Percentiles rank a stretch among this genome's conserved stretches.
Evolutionary conservation across 805 yeast species (phyloP).

Genomic region (Teunomyces kruisii): DNA sequence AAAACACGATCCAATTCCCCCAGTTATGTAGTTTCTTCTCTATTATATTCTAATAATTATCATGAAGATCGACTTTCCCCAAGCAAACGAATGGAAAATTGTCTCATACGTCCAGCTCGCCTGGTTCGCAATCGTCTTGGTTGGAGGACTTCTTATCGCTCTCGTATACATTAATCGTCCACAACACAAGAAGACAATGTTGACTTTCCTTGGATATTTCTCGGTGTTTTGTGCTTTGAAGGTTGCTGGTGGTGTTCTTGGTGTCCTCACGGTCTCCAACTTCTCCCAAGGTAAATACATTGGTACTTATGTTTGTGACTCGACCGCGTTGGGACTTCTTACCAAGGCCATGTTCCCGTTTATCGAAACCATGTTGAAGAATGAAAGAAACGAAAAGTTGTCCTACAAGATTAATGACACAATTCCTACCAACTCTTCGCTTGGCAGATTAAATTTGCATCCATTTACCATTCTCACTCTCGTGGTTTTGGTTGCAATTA

Average conservation of each 20-base stretch:
- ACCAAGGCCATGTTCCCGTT: slow-evolving; percentile 8
- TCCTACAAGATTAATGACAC: not conserved
- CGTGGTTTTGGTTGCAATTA: slow-evolving; percentile 4
- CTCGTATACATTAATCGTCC: not conserved
- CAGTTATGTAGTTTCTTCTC: not conserved
- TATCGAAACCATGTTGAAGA: slow-evolving; percentile 4
- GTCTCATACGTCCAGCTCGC: slow-evolving; percentile 9
- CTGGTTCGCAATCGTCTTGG: slow-evolving; percentile 5
- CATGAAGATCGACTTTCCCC: not conserved
- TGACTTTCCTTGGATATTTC: slow-evolving; percentile 5
- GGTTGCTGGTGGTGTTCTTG: slow-evolving; percentile 6
- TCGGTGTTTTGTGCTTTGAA: slow-evolving; percentile 4
- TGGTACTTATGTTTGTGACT: slow-evolving; percentile 7
- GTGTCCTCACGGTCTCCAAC: not conserved
- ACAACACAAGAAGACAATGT: not conserved
- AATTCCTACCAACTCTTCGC: not conserved
- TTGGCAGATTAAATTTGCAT: slow-evolving; percentile 2
- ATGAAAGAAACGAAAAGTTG: slow-evolving; percentile 1
- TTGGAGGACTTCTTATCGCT: not conserved
- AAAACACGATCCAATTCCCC: not conserved
- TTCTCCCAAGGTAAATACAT: slow-evolving; percentile 1
- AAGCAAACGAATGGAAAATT: slow-evolving; percentile 8
- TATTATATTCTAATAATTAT: not conserved
- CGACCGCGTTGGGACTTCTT: slow-evolving; percentile 7
- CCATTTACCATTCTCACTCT: slow-evolving; percentile 1